Conservation (phyloP, 2,329 filamentous ascomycete species). For the Alternaria brassicae region DNA sequence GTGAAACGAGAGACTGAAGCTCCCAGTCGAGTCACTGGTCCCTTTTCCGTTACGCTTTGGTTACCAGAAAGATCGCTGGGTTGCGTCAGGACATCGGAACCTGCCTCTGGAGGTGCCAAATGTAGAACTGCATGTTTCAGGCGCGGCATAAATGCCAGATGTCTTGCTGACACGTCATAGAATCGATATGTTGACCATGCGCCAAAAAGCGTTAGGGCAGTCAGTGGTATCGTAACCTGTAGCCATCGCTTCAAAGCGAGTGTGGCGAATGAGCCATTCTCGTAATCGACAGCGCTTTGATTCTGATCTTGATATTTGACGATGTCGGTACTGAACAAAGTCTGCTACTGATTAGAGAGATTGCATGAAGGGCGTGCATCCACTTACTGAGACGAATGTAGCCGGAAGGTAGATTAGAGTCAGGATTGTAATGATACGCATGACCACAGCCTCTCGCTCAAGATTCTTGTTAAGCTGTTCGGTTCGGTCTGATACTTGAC, state of each 20-base stretch:
- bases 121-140: not conserved
- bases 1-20: not conserved
- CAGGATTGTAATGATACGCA: slow-evolving; percentile 38
- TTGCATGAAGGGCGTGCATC: not conserved
- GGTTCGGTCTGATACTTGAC: slow-evolving; percentile 30
- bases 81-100: not conserved
- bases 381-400: slow-evolving; percentile 39
- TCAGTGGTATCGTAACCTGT: slow-evolving; percentile 51
- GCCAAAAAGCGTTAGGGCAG: slow-evolving; percentile 36
- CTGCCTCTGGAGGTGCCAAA: not conserved
- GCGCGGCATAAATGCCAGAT: not conserved
- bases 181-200: slow-evolving; percentile 28
- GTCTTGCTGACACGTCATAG: slow-evolving; percentile 4
- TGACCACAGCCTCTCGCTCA: slow-evolving; percentile 35
- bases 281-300: not conserved
- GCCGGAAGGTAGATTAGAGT: slow-evolving; percentile 37
- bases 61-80: not conserved
- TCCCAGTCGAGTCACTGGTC: not conserved
- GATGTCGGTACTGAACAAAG: slow-evolving; percentile 53
- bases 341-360: slow-evolving; percentile 25
- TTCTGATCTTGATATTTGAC: slow-evolving; percentile 46
- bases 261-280: slow-evolving; percentile 35
- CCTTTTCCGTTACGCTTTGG: too few relatives aligned
- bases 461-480: slow-evolving; percentile 30
- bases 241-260: slow-evolving; percentile 48